phyloP scores from a whole-genome alignment of 495 filamentous ascomycete genomes.

The Penicillium salamii region DNA sequence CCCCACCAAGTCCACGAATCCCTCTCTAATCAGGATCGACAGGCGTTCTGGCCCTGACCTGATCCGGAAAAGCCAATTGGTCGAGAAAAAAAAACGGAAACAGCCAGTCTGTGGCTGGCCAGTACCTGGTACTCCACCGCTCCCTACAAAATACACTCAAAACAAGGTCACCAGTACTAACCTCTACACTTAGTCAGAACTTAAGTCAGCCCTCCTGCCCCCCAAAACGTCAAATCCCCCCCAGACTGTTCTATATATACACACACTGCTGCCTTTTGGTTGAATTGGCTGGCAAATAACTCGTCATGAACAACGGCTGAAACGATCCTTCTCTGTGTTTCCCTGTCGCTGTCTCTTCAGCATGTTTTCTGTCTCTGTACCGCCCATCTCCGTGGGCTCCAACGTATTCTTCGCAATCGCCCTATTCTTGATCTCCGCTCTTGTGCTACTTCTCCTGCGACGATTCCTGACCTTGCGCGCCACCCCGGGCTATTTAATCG shows the following conservation, averaged over 20 bases:
- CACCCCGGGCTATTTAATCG: conserved; percentile 84
- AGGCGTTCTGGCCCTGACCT: conserved; percentile 19
- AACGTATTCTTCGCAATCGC: conserved; percentile 70
- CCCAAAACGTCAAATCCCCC: conserved; percentile 16
- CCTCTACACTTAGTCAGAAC: conserved; percentile 8
- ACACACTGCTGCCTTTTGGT: conserved; percentile 1
- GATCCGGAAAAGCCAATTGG: conserved; percentile 21
- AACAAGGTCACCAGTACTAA: conserved; percentile 4
- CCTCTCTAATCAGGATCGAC: conserved; percentile 13
- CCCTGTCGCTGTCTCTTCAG: conserved; percentile 7
- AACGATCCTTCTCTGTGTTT: background rate
- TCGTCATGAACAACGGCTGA: conserved; percentile 21
- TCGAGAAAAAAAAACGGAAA: background rate
- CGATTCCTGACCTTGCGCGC: conserved; percentile 86
- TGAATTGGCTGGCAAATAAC: background rate
- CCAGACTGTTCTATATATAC: conserved; percentile 9
- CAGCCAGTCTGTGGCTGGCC: background rate
- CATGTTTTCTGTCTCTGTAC: conserved; percentile 28
- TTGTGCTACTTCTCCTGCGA: conserved; percentile 79
- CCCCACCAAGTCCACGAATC: too few species aligned
- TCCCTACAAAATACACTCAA: background rate
- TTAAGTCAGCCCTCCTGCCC: conserved; percentile 31
- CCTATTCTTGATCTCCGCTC: conserved; percentile 66
- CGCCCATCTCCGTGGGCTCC: conserved; percentile 54
- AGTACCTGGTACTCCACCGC: conserved; percentile 14